Evolutionary conservation across 805 yeast species (phyloP).

Genomic region (Pichia nakasei): DNA sequence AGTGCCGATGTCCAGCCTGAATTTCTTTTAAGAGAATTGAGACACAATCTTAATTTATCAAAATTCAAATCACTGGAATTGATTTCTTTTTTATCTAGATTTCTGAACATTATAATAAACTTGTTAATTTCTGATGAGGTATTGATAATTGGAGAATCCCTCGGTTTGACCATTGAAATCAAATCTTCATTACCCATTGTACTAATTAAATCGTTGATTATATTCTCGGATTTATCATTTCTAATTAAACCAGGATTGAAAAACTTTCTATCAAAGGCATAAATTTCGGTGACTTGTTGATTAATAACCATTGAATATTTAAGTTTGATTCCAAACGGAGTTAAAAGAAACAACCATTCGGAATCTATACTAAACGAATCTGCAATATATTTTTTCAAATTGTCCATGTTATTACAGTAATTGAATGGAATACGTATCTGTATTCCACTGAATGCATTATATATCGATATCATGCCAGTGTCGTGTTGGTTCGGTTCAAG

Average conservation of each 20-base stretch:
- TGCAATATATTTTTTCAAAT: constrained; percentile 33
- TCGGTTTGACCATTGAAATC: constrained; percentile 26
- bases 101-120: neutral
- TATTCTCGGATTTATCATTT: constrained; percentile 9
- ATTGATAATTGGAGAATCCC: constrained; percentile 22
- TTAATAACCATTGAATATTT: constrained; percentile 40
- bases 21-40: constrained; percentile 29
- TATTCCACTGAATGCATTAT: constrained; percentile 39
- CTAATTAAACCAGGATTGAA: constrained; percentile 28
- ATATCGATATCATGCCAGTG: constrained; percentile 20
- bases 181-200: constrained; percentile 21
- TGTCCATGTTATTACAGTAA: constrained; percentile 33
- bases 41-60: constrained; percentile 28
- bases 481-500: constrained; percentile 8
- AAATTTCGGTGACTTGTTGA: constrained; percentile 46
- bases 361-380: constrained; percentile 33
- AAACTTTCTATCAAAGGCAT: constrained; percentile 53
- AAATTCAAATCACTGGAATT: constrained; percentile 28
- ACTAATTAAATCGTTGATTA: constrained; percentile 16
- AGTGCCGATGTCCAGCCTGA: constrained; percentile 32
- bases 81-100: constrained; percentile 11
- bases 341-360: constrained; percentile 40
- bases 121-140: neutral
- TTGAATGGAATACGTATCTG: constrained; percentile 28
- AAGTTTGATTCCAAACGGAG: constrained; percentile 59